Evolutionary conservation across 1,284 basidiomycete genomes (phyloP).

Genomic region (Boletus coffeatus): DNA sequence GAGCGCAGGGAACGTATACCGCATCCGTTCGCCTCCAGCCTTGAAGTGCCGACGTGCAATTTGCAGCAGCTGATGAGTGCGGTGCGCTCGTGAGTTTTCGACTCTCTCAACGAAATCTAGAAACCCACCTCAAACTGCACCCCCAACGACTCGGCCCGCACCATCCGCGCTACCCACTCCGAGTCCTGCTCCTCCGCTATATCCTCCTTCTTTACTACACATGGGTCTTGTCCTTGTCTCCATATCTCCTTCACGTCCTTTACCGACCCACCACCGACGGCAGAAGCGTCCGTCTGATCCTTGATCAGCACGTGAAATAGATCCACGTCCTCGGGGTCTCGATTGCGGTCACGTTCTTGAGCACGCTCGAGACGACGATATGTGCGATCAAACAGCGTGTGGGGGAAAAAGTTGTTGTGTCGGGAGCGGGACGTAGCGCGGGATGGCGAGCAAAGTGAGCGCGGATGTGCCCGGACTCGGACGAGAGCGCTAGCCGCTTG

Average conservation of each 20-base stretch:
- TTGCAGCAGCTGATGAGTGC: conserved; percentile 66
- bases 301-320: conserved; percentile 87
- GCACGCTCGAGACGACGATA: conserved; percentile 76
- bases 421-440: conserved; percentile 80
- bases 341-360: too few species aligned
- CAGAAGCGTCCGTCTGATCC: conserved; percentile 74
- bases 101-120: neutral
- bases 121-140: conserved; percentile 79
- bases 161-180: too few species aligned
- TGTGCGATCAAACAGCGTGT: conserved; percentile 71
- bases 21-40: conserved; percentile 70
- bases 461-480: too few species aligned
- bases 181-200: too few species aligned
- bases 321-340: conserved; percentile 68
- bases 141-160: too few species aligned
- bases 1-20: too few species aligned
- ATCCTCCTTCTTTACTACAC: too few species aligned
- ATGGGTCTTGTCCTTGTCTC: too few species aligned
- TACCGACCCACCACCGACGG: conserved; percentile 9
- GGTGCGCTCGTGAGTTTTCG: neutral
- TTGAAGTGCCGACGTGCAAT: conserved; percentile 84
- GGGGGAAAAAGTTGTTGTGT: conserved; percentile 72
- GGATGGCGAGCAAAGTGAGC: conserved; percentile 88
- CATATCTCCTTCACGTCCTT: conserved; percentile 16
- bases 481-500: too few species aligned